phyloP scores from a whole-genome alignment of 2,329 filamentous ascomycete species.

The Phyllosticta paracitricarpa region DNA sequence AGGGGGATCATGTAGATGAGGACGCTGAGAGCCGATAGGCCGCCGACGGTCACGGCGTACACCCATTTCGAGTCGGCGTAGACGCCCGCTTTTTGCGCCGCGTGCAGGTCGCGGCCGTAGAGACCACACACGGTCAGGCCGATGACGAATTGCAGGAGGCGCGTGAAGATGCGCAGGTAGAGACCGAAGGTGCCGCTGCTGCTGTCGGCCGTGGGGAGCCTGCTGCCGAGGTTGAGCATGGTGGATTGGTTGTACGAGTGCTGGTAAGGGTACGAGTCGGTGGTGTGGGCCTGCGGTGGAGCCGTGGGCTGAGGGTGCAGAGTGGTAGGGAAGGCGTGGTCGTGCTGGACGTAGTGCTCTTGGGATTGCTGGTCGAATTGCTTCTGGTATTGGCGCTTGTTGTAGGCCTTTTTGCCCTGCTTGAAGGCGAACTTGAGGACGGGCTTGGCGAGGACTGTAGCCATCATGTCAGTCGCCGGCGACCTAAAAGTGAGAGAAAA shows the following conservation, averaged over 20 bases:
- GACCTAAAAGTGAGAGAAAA: background rate
- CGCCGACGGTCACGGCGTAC: constrained; percentile 63
- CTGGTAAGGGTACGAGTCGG: background rate
- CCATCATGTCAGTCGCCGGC: background rate
- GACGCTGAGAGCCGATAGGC: constrained; percentile 54
- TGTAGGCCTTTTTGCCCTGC: constrained; percentile 3
- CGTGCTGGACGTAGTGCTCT: background rate
- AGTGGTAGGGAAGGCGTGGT: background rate
- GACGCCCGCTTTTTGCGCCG: constrained; percentile 34
- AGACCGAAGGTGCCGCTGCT: constrained; percentile 33
- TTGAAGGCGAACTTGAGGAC: constrained; percentile 4
- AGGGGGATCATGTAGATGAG: constrained; percentile 57
- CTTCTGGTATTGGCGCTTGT: constrained; percentile 3
- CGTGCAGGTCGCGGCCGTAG: constrained; percentile 37
- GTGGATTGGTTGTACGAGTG: background rate
- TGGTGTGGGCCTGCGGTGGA: background rate
- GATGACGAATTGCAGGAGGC: constrained; percentile 67
- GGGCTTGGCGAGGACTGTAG: background rate
- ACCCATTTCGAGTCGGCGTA: constrained; percentile 29
- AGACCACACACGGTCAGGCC: constrained; percentile 69
- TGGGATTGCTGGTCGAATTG: background rate
- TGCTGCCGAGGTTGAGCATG: constrained; percentile 3
- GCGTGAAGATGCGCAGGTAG: constrained; percentile 51
- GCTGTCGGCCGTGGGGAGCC: background rate
- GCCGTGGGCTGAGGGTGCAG: background rate